phyloP scores from a whole-genome alignment of 1,139 yeast genomes.

The Taphrina sp. region DNA sequence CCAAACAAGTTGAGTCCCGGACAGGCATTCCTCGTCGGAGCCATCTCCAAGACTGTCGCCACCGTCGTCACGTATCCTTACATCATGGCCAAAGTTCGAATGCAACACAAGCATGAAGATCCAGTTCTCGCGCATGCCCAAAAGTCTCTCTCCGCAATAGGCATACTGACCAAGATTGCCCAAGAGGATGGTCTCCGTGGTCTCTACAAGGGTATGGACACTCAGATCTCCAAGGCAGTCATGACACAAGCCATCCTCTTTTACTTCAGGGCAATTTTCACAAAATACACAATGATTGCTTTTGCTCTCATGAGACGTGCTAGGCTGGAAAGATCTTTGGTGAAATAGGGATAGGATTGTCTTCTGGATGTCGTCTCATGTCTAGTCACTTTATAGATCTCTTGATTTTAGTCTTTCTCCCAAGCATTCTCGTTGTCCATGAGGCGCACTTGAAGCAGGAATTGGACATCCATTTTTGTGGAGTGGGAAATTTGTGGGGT shows the following conservation, averaged over 20 bases:
- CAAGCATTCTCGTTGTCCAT: too few relatives aligned
- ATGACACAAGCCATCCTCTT: slow-evolving; percentile 81
- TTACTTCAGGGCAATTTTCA: slow-evolving; percentile 62
- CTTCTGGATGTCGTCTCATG: too few relatives aligned
- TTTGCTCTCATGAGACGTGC: slow-evolving; percentile 23
- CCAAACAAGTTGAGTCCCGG: slow-evolving; percentile 55
- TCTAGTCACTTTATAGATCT: too few relatives aligned
- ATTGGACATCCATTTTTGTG: too few relatives aligned
- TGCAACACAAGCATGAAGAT: slow-evolving; percentile 54
- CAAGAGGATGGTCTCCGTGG: slow-evolving; percentile 54
- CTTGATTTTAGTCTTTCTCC: too few relatives aligned
- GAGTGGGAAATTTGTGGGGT: too few relatives aligned
- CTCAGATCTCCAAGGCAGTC: slow-evolving; percentile 79
- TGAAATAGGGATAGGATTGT: too few relatives aligned
- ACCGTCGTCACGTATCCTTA: slow-evolving; percentile 80
- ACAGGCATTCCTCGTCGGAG: slow-evolving; percentile 73
- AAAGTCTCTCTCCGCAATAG: slow-evolving; percentile 53
- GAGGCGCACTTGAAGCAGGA: too few relatives aligned
- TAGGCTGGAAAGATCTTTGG: slow-evolving; percentile 6
- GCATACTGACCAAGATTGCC: slow-evolving; percentile 54
- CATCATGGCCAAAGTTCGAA: slow-evolving; percentile 78
- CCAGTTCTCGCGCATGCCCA: slow-evolving; percentile 40
- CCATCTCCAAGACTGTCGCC: slow-evolving; percentile 75
- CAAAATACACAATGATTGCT: slow-evolving; percentile 28
- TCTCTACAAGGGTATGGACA: slow-evolving; percentile 75